Base-by-base conservation (phyloP, 176 grass and related monocot genomes). In the Guadua angustifolia region DNA sequence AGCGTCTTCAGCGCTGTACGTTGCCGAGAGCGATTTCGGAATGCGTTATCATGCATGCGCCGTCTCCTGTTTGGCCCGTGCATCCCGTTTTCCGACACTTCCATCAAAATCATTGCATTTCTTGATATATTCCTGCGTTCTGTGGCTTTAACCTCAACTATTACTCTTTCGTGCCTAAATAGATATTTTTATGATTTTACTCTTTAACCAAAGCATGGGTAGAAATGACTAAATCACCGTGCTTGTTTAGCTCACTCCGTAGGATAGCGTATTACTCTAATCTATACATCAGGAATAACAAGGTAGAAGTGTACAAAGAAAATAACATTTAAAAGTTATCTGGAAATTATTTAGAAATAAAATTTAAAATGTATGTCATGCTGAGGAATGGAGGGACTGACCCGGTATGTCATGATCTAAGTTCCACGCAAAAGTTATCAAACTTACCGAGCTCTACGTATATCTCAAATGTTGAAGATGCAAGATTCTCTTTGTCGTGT, bases 1-100 rank as follows among this genome's bases (percentile, higher is more conserved):
- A 93, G 90, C 85, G 77, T 83, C 45, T 86, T 87, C 80, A 90
- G 90, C 62, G 93, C 93, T 95, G 90, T 91, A 95, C 90, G 88
- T 95, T 89, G 93, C 93, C 86, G 71, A 95, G 33, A 95, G n/a
- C 14, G 29, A 91, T 2, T 14, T 39, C 9, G 82, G 74, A 69
- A 80, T 78, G 74, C 79, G 79, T 88, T 83, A 87, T 88, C 88
- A 86, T 67, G 86, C 83, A 78, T 78, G 35, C 32, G 88, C 50
- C 58, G 43, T 81, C 38, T 82, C 0, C 29, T 52, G 7, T 72
- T 12, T 72, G 79, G 59, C 75, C 2, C 51, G 75, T 79, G 85
- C 75, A 88, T 85, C 85, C 46, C 77, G 67, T 88, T 84, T 75
- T 75, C 82, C 75, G 13, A 84, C 68, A 92, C 12, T 80, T 56